A percentile compares a stretch with the other conserved stretches of the same genome.
phyloP scores from a whole-genome alignment of 805 yeast genomes.

The Teunomyces stri region DNA sequence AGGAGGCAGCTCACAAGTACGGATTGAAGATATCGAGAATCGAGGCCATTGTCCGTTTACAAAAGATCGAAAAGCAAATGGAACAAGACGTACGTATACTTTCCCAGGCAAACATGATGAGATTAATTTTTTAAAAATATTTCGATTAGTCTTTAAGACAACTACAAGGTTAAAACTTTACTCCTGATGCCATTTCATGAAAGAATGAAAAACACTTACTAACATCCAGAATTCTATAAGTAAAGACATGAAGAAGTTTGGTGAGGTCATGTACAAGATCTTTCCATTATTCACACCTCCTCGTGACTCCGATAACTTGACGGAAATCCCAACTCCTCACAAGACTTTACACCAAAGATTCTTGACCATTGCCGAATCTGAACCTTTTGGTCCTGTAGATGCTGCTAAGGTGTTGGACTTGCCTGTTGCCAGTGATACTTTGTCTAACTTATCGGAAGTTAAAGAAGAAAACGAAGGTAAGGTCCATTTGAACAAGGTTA shows the following conservation, averaged over 20 bases:
- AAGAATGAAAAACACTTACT: constrained; percentile 5
- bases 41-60: constrained; percentile 79
- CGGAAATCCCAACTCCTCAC: constrained; percentile 91
- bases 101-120: constrained; percentile 38
- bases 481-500: constrained; percentile 27
- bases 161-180: constrained; percentile 49
- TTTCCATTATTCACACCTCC: constrained; percentile 64
- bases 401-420: constrained; percentile 82
- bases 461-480: constrained; percentile 44
- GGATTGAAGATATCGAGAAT: constrained; percentile 83
- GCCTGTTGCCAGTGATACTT: constrained; percentile 82
- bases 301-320: constrained; percentile 62
- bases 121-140: constrained; percentile 27
- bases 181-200: constrained; percentile 13
- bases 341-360: constrained; percentile 80
- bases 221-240: constrained; percentile 11
- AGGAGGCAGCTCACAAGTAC: constrained; percentile 72
- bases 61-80: constrained; percentile 63
- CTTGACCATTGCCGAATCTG: constrained; percentile 87
- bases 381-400: constrained; percentile 93
- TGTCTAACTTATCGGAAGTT: constrained; percentile 65
- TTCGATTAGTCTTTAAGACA: constrained; percentile 85
- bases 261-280: constrained; percentile 67
- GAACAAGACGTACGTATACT: constrained; percentile 54
- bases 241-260: constrained; percentile 57